Conservation (phyloP, 805 yeast genomes). For the Yamadazyma scolyti region DNA sequence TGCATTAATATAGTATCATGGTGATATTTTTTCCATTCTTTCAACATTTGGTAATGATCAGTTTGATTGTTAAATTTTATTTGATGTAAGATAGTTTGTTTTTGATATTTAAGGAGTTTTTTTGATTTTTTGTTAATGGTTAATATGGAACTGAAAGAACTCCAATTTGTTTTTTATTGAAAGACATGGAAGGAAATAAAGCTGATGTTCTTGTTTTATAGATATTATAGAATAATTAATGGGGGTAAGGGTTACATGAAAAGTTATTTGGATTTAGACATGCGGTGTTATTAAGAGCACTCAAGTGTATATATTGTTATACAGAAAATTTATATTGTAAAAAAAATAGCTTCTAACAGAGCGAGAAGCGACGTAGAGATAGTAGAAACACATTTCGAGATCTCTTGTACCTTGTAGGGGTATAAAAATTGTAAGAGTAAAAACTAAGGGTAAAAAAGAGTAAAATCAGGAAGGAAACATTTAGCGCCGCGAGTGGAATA, state of each 20-base stretch:
- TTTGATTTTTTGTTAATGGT: conserved; percentile 1
- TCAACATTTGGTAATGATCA: conserved; percentile 17
- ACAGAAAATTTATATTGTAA: no score
- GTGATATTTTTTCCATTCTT: no score
- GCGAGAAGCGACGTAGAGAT: no score
- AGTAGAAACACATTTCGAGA: no score
- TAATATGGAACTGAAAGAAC: no score
- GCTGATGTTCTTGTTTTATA: conserved; percentile 9
- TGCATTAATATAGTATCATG: no score
- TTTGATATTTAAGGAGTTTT: conserved; percentile 7
- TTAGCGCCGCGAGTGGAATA: no score
- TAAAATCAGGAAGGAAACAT: no score
- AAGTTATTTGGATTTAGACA: conserved; percentile 35
- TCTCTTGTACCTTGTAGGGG: no score
- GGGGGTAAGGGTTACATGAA: conserved; percentile 12
- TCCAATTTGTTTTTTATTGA: conserved; percentile 2
- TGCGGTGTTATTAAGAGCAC: conserved; percentile 26
- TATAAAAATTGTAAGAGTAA: no score
- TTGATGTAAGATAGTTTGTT: conserved; percentile 11
- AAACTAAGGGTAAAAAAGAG: no score
- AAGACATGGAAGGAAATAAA: conserved; percentile 10
- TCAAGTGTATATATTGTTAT: conserved; percentile 19
- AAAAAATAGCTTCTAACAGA: no score
- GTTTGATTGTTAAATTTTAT: conserved; percentile 13
- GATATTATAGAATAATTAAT: conserved; percentile 9